A percentile compares a stretch with the other conserved stretches of the same genome.
These are phyloP conservation scores for Pseudogymnoascus sp. DNA, from an alignment of 2,329 filamentous ascomycete genomes.

Conservation along the genomic window DNA sequence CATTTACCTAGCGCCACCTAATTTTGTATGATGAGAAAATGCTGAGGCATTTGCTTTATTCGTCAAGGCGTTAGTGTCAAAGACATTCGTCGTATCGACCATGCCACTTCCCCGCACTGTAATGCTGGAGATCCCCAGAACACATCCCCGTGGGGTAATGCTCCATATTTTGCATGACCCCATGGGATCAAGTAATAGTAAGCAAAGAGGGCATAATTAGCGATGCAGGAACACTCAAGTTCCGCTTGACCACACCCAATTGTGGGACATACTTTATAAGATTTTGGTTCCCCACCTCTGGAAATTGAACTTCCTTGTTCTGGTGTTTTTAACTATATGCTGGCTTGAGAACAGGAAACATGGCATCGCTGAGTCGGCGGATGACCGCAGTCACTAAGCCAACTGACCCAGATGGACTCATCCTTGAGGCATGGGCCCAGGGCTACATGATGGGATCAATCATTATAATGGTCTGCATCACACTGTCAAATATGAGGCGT, in stretches of 20 bases:
- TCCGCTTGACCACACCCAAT: no score
- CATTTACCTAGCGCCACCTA: background rate
- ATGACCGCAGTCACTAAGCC: conserved; percentile 14
- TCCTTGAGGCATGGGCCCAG: conserved; percentile 38
- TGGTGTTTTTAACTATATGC: no score
- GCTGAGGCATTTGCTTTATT: background rate
- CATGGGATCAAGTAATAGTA: no score
- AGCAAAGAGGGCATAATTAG: no score
- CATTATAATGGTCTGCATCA: conserved; percentile 42
- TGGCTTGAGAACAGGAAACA: background rate
- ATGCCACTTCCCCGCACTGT: background rate
- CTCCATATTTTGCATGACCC: no score
- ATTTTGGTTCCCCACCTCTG: no score
- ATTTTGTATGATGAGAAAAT: background rate
- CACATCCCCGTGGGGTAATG: background rate
- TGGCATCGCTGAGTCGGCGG: background rate
- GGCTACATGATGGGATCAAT: conserved; percentile 42
- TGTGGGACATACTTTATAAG: no score
- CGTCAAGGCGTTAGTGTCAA: background rate
- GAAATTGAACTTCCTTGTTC: no score
- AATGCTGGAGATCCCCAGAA: background rate
- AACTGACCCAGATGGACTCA: conserved; percentile 27
- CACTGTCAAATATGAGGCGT: conserved; percentile 42
- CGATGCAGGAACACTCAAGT: no score
- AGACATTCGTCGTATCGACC: background rate